Evolutionary conservation across 129 eudicot species (phyloP).

Genomic region (Scalesia atractyloides): DNA sequence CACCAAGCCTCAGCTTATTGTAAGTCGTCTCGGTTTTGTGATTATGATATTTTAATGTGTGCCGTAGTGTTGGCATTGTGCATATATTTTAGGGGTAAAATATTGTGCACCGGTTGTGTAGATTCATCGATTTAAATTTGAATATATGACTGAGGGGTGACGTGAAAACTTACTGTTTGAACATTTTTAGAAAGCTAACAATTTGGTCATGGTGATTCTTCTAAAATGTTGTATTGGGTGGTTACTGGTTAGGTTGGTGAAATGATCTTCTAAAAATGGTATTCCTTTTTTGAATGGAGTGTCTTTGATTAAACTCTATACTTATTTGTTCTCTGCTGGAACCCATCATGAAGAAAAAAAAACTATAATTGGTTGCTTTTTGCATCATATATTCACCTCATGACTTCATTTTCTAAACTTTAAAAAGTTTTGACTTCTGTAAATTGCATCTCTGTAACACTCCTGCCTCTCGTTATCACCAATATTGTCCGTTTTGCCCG

Average conservation of each 20-base stretch:
- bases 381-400: not conserved
- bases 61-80: not conserved
- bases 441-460: not conserved
- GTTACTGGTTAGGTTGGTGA: not conserved
- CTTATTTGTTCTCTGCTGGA: not conserved
- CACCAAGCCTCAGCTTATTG: slow-evolving; percentile 55
- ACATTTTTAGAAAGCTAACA: not conserved
- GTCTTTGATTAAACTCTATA: not conserved
- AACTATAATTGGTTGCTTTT: not conserved
- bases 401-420: not conserved
- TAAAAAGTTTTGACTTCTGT: not conserved
- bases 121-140: not conserved
- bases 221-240: not conserved
- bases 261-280: not conserved
- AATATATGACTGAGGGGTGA: not conserved
- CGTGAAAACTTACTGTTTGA: not conserved
- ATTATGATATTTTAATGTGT: not conserved
- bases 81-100: slow-evolving; percentile 1
- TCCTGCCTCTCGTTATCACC: no score
- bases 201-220: not conserved
- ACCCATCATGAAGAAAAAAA: not conserved
- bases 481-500: no score
- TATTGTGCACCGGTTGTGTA: not conserved
- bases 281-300: not conserved
- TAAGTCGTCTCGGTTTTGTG: slow-evolving; percentile 31